Conservation (phyloP, 176 grass and related monocot species). For the Saccharum officinarum region DNA sequence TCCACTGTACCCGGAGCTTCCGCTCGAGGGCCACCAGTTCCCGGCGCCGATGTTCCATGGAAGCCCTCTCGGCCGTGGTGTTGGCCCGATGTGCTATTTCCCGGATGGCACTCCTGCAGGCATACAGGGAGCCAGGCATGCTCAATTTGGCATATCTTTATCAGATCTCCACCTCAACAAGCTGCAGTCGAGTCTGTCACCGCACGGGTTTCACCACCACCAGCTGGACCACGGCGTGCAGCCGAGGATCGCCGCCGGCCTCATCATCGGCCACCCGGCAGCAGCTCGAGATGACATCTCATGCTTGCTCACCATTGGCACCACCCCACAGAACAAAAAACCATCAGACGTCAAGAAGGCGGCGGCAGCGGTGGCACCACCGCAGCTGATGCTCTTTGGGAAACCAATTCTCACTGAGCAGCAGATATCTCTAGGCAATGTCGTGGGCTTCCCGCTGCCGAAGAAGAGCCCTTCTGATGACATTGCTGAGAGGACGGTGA, state of each 20-base stretch:
- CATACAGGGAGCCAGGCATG: constrained; percentile 99
- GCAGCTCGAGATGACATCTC: constrained; percentile 65
- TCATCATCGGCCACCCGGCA: constrained; percentile 44
- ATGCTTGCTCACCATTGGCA: constrained; percentile 84
- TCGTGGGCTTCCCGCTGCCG: constrained; percentile 15
- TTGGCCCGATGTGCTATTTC: constrained; percentile 66
- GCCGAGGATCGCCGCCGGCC: constrained; percentile 59
- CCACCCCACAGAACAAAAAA: constrained; percentile 60
- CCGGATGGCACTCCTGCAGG: constrained; percentile 81
- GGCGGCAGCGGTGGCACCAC: constrained; percentile 2
- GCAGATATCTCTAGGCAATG: constrained; percentile 68
- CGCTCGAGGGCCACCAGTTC: constrained; percentile 49
- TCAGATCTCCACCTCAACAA: constrained; percentile 78
- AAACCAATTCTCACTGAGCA: constrained; percentile 85
- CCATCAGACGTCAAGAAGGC: constrained; percentile 47
- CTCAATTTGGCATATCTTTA: constrained; percentile 94
- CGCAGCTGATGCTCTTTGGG: constrained; percentile 85
- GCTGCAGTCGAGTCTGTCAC: constrained; percentile 65
- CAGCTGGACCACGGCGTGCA: constrained; percentile 42
- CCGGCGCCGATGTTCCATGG: constrained; percentile 53
- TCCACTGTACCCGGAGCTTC: constrained; percentile 59
- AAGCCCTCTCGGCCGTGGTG: constrained; percentile 48
- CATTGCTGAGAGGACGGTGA: constrained; percentile 42
- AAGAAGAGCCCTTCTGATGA: constrained; percentile 52
- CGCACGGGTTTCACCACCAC: constrained; percentile 49